Conservation (phyloP, 116 monocot genomes). For the Iris pallida region DNA sequence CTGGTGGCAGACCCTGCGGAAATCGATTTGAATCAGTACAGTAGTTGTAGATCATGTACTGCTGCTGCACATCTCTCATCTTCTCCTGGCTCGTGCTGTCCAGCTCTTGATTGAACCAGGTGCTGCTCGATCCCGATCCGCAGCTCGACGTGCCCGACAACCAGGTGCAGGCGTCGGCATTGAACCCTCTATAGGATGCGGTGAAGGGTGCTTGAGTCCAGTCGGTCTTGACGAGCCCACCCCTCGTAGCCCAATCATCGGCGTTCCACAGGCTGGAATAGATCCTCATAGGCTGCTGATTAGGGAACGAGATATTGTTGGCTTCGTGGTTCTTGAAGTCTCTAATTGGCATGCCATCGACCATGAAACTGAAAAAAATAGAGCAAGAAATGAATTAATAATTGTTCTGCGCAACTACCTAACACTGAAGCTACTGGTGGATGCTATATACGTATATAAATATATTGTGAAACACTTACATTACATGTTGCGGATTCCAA, state of each 20-base stretch:
- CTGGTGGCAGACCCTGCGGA: slow-evolving; percentile 44
- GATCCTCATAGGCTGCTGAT: slow-evolving; percentile 57
- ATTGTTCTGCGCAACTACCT: background rate
- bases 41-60: slow-evolving; percentile 50
- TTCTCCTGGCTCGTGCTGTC: slow-evolving; percentile 27
- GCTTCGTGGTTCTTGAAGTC: slow-evolving; percentile 56
- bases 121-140: background rate
- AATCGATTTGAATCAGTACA: slow-evolving; percentile 42
- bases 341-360: slow-evolving; percentile 52
- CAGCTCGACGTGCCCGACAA: slow-evolving; percentile 29
- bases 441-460: too few species aligned
- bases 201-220: slow-evolving; percentile 52
- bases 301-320: slow-evolving; percentile 46
- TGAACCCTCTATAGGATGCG: slow-evolving; percentile 42
- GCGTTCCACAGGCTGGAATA: slow-evolving; percentile 70
- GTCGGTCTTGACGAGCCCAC: slow-evolving; percentile 58
- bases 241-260: slow-evolving; percentile 69
- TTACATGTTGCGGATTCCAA: slow-evolving; percentile 58
- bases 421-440: too few species aligned
- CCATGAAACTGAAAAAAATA: slow-evolving; percentile 35
- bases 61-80: slow-evolving; percentile 42
- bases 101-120: slow-evolving; percentile 41
- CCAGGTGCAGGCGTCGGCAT: slow-evolving; percentile 47
- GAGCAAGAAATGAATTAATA: background rate
- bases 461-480: slow-evolving; percentile 50